Evolutionary conservation across 2,329 filamentous ascomycete genomes (phyloP).

Genomic region (Ceratocystis harringtonii): DNA sequence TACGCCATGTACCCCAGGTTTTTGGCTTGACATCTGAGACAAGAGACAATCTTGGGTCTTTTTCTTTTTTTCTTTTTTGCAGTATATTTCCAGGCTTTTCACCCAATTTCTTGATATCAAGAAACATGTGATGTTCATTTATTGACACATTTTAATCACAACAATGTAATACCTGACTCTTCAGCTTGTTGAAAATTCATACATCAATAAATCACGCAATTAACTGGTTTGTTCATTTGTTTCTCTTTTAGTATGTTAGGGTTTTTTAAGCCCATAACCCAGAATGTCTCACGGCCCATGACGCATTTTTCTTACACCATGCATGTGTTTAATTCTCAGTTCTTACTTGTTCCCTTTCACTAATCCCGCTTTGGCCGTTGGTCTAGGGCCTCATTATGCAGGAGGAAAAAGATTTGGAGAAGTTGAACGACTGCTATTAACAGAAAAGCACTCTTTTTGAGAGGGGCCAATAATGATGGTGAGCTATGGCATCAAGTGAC

Average conservation of each 20-base stretch:
- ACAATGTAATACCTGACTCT: too few species aligned
- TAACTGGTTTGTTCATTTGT: too few species aligned
- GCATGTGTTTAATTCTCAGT: not conserved
- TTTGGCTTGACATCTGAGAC: not conserved
- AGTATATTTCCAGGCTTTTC: too few species aligned
- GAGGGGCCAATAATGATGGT: not conserved
- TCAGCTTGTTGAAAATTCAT: too few species aligned
- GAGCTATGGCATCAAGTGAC: not conserved
- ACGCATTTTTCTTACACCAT: too few species aligned
- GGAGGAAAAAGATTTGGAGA: not conserved
- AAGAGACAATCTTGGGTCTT: not conserved
- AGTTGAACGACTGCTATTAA: not conserved
- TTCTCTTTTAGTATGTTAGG: too few species aligned
- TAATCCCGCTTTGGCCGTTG: not conserved
- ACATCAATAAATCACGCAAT: too few species aligned
- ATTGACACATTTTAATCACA: too few species aligned
- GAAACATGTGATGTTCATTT: too few species aligned
- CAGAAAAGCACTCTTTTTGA: not conserved
- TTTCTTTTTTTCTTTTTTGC: not conserved
- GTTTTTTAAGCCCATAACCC: too few species aligned
- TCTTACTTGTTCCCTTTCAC: not conserved
- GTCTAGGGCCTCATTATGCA: conserved; percentile 4
- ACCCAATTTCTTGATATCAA: too few species aligned
- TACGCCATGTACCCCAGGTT: conserved; percentile 1
- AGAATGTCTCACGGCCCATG: too few species aligned